These are phyloP conservation scores for Diaporthe velutina DNA, from an alignment of 2,329 filamentous ascomycete genomes.

Conservation along the genomic window DNA sequence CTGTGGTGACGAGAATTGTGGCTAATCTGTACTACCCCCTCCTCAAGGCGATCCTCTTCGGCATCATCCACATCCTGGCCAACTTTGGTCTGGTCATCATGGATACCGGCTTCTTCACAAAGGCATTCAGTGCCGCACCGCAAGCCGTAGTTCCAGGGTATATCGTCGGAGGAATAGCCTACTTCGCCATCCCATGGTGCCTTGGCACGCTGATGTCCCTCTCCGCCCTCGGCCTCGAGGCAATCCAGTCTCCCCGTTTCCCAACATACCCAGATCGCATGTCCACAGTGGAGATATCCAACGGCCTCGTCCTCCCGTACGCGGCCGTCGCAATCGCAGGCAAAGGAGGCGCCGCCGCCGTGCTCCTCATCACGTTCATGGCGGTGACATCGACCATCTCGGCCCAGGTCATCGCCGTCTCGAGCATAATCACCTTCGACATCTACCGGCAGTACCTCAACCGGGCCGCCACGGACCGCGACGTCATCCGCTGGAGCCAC, in stretches of 20 bases:
- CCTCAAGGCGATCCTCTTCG: conserved; percentile 60
- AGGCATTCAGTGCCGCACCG: conserved; percentile 62
- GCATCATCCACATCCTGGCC: conserved; percentile 60
- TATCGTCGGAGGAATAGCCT: conserved; percentile 63
- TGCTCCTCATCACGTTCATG: conserved; percentile 80
- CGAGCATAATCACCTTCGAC: conserved; percentile 66
- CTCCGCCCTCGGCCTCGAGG: conserved; percentile 61
- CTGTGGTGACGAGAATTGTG: fast-evolving
- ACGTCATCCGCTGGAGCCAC: conserved; percentile 65
- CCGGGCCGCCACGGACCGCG: conserved; percentile 56
- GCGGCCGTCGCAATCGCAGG: conserved; percentile 78
- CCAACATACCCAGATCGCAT: conserved; percentile 63
- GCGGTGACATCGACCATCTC: conserved; percentile 74
- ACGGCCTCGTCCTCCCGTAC: conserved; percentile 78
- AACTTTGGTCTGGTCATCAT: conserved; percentile 68
- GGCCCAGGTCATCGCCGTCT: conserved; percentile 66
- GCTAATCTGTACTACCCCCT: not conserved
- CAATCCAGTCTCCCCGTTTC: conserved; percentile 55
- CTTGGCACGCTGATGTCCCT: conserved; percentile 65
- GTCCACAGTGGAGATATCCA: conserved; percentile 70
- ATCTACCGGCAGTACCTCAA: conserved; percentile 66
- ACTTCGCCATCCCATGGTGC: conserved; percentile 67
- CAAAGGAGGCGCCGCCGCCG: conserved; percentile 76
- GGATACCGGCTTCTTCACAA: conserved; percentile 67
- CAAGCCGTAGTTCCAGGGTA: conserved; percentile 65